Base-by-base conservation (phyloP, 2,329 filamentous ascomycete species). In the Passalora sequoiae region DNA sequence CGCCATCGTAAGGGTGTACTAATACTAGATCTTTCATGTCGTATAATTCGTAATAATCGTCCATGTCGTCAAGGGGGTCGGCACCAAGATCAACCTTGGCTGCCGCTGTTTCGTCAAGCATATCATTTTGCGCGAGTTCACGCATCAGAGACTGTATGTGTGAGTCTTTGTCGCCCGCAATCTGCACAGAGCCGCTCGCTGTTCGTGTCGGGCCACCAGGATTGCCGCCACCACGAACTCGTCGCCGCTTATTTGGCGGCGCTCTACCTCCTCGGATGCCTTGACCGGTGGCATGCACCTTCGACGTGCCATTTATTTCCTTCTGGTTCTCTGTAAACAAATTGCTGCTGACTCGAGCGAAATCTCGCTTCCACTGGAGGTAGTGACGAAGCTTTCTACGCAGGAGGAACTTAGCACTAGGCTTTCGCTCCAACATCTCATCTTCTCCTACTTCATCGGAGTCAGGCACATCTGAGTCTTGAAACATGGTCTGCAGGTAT, bases 1-100 rank as follows among this genome's bases (percentile, higher is more conserved):
- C 92, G 8, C 89, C 89, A 47, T 95, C 89, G 63, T 95, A 98
- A 1, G 92, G 85, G 63, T 97, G 92, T 13, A 97, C 75, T 29
- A 95, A 80, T 9, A 97, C 76, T 15, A 97, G 72, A 54, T 95
- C 86, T 55, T 87, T 78, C 81, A 94, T 92, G 42, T 94, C 86
- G 63, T 91, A 95, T 22, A 97, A 75, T 63, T 92, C 80, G 62
- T 89, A 97, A 67, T 84, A 92, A 54, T 91, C 84, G 51, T 96
- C 89, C 84, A 92, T 91, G 60, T 94, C 78, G 36, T 94, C 85
- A 6, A 96, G 73, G 1, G 87, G 84, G 64, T 97, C 92, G 4
- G 79, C 71, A 2, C 81, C 73, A 17, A 94, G 74, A 46, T 91
- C 86, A 3, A 81, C 76, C 61, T 91, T 94, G 54, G 89, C 81